Conservation (phyloP, 768 basidiomycete species). For the Collybia mongolica region DNA sequence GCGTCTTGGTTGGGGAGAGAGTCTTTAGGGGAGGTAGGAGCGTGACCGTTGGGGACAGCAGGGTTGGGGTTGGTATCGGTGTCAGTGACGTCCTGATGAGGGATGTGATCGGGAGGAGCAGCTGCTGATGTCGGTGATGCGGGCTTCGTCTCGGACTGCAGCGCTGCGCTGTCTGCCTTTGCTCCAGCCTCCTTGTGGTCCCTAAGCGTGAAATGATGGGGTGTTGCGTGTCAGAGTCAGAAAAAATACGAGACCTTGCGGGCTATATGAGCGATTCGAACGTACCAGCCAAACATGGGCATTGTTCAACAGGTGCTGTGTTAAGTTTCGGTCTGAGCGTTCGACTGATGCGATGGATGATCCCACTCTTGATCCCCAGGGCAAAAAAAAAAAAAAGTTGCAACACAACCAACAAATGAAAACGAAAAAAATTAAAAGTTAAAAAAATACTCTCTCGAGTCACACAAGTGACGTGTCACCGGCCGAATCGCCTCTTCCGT, state of each 20-base stretch:
- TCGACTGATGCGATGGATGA: constrained; percentile 16
- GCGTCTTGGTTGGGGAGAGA: constrained; percentile 3
- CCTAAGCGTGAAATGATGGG: no score
- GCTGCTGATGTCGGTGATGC: neutral
- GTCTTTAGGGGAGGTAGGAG: neutral
- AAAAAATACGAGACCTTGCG: constrained; percentile 19
- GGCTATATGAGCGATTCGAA: neutral
- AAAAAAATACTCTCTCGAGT: no score
- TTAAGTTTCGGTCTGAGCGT: constrained; percentile 13
- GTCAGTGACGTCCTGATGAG: neutral
- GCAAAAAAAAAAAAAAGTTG: constrained; percentile 6
- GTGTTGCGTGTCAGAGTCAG: constrained; percentile 4
- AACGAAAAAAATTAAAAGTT: no score
- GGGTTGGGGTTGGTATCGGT: no score
- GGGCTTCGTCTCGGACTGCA: constrained; percentile 10
- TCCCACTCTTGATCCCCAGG: constrained; percentile 6
- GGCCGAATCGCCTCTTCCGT: neutral
- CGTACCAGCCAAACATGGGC: constrained; percentile 32
- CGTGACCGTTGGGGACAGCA: no score
- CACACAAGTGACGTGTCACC: no score
- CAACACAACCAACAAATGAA: no score
- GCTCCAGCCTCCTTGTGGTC: no score
- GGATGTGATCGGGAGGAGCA: neutral
- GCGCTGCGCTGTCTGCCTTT: neutral
- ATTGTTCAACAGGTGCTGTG: constrained; percentile 20